Base-by-base conservation (phyloP, 129 eudicot species). In the Arctium minus region DNA sequence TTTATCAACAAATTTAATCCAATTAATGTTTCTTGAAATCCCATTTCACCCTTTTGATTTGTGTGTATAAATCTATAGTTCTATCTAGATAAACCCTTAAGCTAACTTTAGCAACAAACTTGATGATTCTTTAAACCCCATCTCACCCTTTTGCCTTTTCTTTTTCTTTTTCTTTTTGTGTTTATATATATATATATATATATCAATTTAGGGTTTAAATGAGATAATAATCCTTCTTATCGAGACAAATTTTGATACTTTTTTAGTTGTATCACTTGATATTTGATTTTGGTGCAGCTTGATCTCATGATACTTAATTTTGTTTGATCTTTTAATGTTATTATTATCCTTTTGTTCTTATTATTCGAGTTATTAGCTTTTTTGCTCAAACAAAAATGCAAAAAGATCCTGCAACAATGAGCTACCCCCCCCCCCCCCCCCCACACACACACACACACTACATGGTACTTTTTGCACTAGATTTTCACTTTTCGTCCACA, bases 271-370 rank as follows among this genome's bases (percentile, higher is more conserved):
- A 67, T 10, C 65, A 8, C 53, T 33, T 46, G 56, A 27, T 11
- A 53, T 44, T 44, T 46, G 29, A 30, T 75, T 75, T 6, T 68
- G 22, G 60, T 78, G 81, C 75, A 12, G 42, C 82, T 60, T 79
- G 65, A 29, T 79, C 27, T 22, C 27, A 22, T 22, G 27, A 22
- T 22, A 22, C 27, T 22, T 22, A 22, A 22, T 22, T 73, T 73
- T 6, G 32, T 73, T 39, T 46, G 56, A 46, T 46, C 56, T 46
- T 46, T 42, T 42, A 12, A 42, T 8, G 50, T 42, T 46, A 10
- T 46, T 46, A 10, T 46, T 2, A 11, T 46, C 56, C 10, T 10
- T 46, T 46, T 46, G 12, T 42, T 42, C 50, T 42, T 42, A 42
- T 42, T 42, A 42, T 8, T 42, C 1, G 50, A 40, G 48, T 40